Base-by-base conservation (phyloP, 805 yeast genomes). In the Metschnikowia santaceciliae region DNA sequence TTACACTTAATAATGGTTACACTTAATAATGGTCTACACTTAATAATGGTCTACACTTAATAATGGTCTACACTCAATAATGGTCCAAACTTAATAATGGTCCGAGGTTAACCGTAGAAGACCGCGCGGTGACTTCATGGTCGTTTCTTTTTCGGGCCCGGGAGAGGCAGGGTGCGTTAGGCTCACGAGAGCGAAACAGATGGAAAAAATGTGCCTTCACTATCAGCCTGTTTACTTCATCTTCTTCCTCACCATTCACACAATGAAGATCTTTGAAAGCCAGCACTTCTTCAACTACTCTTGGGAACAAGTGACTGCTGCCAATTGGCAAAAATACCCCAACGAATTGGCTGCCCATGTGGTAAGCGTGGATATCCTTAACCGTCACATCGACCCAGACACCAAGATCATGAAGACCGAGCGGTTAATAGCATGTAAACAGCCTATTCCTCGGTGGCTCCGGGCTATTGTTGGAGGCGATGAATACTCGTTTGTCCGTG, bases 261-360 rank as follows among this genome's bases (percentile, higher is more conserved):
- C 33, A 44, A 92, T 92, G 99, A 89, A 86, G 67, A 74, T 92
- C 43, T 91, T 90, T 65, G 81, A 81, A 39, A 79, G 87, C 37
- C 68, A 76, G 17, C 92, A 87, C 65, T 74, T 70, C 39, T 92
- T 90, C 67, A 73, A 82, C 49, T 91, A 94, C 63, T 81, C 95
- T 0, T 92, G 98, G 97, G 96, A 87, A 23, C 90, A 87, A 60
- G 96, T 92, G 23, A 86, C 96, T 0, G 90, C 96, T 1, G 97
- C 98, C 47, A 90, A 91, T 69, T 92, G 99, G 99, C 83, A 81
- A 57, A 92, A 92, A 60, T 92, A 92, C 69, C 99, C 99, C n/a
- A 92, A 94, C 65, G 96, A 90, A 60, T 76, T 85, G 52, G 84
- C 96, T 6, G 80, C 96, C 0, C 99, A 92, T 68, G 99, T 92